These are phyloP conservation scores for Bryum argenteum DNA, from an alignment of 225 moss, liverwort and hornwort species.

Conservation along the genomic window DNA sequence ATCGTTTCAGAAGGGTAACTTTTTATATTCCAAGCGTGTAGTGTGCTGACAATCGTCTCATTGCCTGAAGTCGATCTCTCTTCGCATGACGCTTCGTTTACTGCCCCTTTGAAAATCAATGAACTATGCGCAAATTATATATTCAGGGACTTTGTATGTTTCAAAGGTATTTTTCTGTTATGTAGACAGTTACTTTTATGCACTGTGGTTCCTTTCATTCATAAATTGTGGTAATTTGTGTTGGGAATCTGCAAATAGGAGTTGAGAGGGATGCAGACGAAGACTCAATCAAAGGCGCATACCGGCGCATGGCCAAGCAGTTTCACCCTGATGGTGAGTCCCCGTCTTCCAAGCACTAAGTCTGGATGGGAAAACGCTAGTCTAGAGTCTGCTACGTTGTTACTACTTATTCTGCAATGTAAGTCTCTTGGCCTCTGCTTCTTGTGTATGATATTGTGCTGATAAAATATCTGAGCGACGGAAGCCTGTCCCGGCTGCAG, in stretches of 20 bases:
- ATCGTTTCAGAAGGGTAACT: too few species aligned
- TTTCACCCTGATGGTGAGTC: constrained; percentile 96
- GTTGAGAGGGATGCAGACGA: constrained; percentile 74
- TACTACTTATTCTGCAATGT: neutral
- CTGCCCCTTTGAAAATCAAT: too few species aligned
- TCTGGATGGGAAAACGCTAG: constrained; percentile 14
- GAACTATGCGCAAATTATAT: too few species aligned
- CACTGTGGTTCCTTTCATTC: too few species aligned
- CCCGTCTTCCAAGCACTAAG: constrained; percentile 17
- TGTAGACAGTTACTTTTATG: too few species aligned
- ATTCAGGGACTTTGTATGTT: too few species aligned
- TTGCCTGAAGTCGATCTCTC: too few species aligned
- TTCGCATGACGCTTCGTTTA: too few species aligned
- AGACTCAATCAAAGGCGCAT: constrained; percentile 81
- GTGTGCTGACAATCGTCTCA: too few species aligned
- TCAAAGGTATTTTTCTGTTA: too few species aligned
- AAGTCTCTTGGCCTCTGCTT: constrained; percentile 16
- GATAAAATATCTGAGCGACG: constrained; percentile 25
- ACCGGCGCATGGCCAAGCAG: constrained; percentile 92
- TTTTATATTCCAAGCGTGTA: too few species aligned
- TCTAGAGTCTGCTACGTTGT: neutral
- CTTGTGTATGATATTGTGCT: constrained; percentile 15
- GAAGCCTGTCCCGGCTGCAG: constrained; percentile 51
- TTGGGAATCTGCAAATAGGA: constrained; percentile 57
- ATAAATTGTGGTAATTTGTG: neutral